phyloP scores from a whole-genome alignment of 2,329 filamentous ascomycete genomes.

The Xylaria sp. region DNA sequence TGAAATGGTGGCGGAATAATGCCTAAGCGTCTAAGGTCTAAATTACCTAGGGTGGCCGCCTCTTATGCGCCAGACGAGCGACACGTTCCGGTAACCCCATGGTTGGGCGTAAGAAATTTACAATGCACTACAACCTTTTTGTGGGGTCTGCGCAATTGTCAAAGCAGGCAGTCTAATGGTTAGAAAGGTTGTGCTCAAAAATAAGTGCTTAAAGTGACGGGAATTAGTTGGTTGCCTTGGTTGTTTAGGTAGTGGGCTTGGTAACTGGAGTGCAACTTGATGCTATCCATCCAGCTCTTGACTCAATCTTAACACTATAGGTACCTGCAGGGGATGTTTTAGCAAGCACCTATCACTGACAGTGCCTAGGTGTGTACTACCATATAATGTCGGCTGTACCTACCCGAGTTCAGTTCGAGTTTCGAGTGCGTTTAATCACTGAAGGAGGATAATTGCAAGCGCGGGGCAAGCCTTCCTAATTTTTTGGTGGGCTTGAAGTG shows the following conservation, averaged over 20 bases:
- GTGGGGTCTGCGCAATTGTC: conserved; percentile 9
- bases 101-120: conserved; percentile 35
- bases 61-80: neutral
- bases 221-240: no score
- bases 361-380: neutral
- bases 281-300: neutral
- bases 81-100: conserved; percentile 9
- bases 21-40: neutral
- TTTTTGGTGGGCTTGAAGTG: neutral
- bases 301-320: neutral
- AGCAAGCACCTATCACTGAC: neutral
- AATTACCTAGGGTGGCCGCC: conserved; percentile 3
- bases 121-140: conserved; percentile 4
- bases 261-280: neutral
- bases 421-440: neutral
- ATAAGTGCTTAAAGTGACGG: neutral
- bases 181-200: neutral
- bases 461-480: neutral
- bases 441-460: neutral
- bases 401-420: neutral
- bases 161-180: conserved; percentile 1
- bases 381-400: neutral
- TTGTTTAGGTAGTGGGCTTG: neutral
- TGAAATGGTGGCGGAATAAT: neutral
- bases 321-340: neutral